phyloP scores from a whole-genome alignment of 192 early-diverging fungal genomes.

The Phycomyces blakesleeanus region DNA sequence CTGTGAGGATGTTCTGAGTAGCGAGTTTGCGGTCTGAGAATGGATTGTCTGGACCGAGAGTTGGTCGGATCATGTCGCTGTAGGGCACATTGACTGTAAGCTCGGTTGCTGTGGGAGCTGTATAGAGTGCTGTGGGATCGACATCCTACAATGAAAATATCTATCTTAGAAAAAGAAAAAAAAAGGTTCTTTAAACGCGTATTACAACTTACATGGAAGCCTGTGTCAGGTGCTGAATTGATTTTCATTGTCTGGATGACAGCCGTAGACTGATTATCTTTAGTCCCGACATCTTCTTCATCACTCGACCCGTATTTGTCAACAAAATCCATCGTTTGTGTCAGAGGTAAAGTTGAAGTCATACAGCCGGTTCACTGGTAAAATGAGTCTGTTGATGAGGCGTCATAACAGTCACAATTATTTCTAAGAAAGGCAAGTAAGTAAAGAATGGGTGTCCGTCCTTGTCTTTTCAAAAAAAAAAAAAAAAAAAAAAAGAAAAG shows the following conservation, averaged over 20 bases:
- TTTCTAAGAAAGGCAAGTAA: too few relatives aligned
- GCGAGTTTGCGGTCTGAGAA: constrained; percentile 36
- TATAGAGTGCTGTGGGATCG: constrained; percentile 36
- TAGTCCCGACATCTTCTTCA: constrained; percentile 18
- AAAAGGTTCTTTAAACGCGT: neutral
- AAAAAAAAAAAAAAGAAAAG: too few relatives aligned
- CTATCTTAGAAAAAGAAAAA: neutral
- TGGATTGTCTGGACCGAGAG: constrained; percentile 54
- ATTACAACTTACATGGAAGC: constrained; percentile 41
- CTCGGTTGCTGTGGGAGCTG: constrained; percentile 51
- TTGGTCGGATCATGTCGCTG: constrained; percentile 48
- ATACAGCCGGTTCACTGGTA: neutral
- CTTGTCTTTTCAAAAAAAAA: too few relatives aligned
- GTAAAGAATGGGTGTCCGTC: too few relatives aligned
- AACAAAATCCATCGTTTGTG: constrained; percentile 28
- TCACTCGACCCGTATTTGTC: constrained; percentile 35
- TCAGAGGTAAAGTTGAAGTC: neutral
- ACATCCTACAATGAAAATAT: neutral
- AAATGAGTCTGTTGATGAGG: neutral
- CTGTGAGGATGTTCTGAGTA: constrained; percentile 57
- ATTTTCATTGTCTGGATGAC: constrained; percentile 11
- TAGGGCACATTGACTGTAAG: constrained; percentile 56
- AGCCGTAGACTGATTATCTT: neutral
- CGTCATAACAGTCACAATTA: too few relatives aligned
- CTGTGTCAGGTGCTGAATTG: constrained; percentile 51